Base-by-base conservation (phyloP, 352 stramenopile species). In the Globisporangium spinosum region DNA sequence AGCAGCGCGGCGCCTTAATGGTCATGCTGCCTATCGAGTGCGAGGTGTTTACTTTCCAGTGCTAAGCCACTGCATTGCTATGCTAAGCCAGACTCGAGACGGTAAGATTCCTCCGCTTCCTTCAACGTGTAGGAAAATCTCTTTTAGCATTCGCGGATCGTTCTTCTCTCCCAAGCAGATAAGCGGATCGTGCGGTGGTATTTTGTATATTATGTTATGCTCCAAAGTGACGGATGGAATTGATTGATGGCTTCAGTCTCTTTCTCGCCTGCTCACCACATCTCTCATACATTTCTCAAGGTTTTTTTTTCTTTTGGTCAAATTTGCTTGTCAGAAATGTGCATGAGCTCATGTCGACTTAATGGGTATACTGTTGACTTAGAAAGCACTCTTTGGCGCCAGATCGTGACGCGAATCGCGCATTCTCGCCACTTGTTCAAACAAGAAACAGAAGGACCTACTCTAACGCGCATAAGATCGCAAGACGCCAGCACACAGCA, bases 101-200 rank as follows among this genome's bases (percentile, higher is more conserved):
- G 4, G 38, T 7, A 20, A 45, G 2, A 45, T 45, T 45, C 38
- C 38, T 20, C 38, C 38, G 45, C 12, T n/a, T 43, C 25, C 27
- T 58, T 29, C n/a, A 34, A n/a, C 20, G 1, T 49, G 5, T 25
- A 10, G 61, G 6, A 53, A 22, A 25, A 55, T 27, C 25, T 23
- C 20, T 40, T 59, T 40, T 40, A 20, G 54, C 22, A 59, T 40
- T 59, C 54, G 22, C 54, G 54, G 54, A 59, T 59, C 54, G 54
- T 59, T 59, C 54, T 59, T 59, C 23, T n/a, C 34, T 22, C 45
- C 22, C 17, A n/a, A 25, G 15, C 47, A 55, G 47, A 45, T 13
- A 45, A 40, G 34, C 34, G 34, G 13, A 45, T 7, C 13, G 38
- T 13, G 38, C 34, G 38, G 12, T 20, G 38, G 38, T 45, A 20